phyloP scores from a whole-genome alignment of 1,139 yeast genomes.

The Taphrina wiesneri region DNA sequence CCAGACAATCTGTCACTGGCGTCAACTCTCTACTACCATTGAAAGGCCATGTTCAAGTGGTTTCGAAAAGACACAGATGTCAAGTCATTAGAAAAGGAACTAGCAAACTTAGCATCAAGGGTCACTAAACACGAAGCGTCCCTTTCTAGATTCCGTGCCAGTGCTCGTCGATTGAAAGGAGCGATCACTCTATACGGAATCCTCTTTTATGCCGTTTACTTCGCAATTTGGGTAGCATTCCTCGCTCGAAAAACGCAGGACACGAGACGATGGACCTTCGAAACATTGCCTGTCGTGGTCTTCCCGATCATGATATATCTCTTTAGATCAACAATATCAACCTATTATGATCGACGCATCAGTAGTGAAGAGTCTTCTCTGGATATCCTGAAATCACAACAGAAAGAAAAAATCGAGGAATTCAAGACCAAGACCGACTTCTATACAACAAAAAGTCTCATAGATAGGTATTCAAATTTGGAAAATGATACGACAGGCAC shows the following conservation, averaged over 20 bases:
- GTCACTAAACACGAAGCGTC: conserved; percentile 28
- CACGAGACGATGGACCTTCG: conserved; percentile 17
- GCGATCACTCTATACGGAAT: conserved; percentile 27
- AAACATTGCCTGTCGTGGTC: conserved; percentile 16
- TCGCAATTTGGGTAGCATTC: conserved; percentile 20
- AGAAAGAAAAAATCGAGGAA: conserved; percentile 65
- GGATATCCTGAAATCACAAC: conserved; percentile 53
- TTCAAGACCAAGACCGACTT: conserved; percentile 80
- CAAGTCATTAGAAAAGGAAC: conserved; percentile 29
- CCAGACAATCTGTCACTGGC: too few species aligned
- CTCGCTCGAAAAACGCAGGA: conserved; percentile 15
- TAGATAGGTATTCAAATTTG: conserved; percentile 53
- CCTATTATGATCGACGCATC: conserved; percentile 20
- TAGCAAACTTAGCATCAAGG: conserved; percentile 23
- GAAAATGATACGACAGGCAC: neutral
- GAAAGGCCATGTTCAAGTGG: conserved; percentile 26
- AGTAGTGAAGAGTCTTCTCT: conserved; percentile 40
- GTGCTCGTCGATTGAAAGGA: conserved; percentile 28
- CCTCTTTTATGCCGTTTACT: conserved; percentile 16
- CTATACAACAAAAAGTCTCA: conserved; percentile 68
- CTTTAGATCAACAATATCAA: neutral
- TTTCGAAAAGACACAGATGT: conserved; percentile 28
- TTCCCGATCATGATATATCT: conserved; percentile 13
- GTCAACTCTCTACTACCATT: neutral
- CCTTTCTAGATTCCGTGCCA: conserved; percentile 9